phyloP scores from a whole-genome alignment of 345 rosid species.

The Bruguiera gymnorhiza region DNA sequence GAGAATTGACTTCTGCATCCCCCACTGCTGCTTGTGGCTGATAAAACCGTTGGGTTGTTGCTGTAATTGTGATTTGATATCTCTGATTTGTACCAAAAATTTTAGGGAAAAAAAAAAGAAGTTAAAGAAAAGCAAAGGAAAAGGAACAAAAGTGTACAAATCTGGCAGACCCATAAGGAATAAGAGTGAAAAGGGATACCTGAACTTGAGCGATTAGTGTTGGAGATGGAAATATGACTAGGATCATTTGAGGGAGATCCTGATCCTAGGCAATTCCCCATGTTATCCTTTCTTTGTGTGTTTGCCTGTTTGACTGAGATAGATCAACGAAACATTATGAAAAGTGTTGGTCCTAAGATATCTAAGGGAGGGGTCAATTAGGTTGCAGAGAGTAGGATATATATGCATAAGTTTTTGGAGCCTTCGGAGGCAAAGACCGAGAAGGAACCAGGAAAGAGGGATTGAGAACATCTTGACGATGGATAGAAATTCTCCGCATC shows the following conservation, averaged over 20 bases:
- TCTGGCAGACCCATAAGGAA: neutral
- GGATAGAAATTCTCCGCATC: neutral
- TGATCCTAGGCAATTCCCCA: slow-evolving; percentile 46
- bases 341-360: too few relatives aligned
- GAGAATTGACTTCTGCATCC: slow-evolving; percentile 40
- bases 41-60: slow-evolving; percentile 31
- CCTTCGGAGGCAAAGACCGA: neutral
- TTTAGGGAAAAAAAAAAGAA: neutral
- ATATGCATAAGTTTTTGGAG: too few relatives aligned
- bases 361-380: too few relatives aligned
- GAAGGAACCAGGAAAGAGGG: neutral
- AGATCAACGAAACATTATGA: slow-evolving; percentile 2
- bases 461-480: neutral
- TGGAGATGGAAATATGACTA: slow-evolving; percentile 4
- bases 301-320: neutral
- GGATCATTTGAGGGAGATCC: slow-evolving; percentile 19
- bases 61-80: slow-evolving; percentile 17
- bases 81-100: slow-evolving; percentile 12
- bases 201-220: slow-evolving; percentile 13
- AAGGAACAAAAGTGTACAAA: neutral
- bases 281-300: slow-evolving; percentile 4
- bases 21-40: slow-evolving; percentile 37
- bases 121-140: neutral
- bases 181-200: slow-evolving; percentile 18
- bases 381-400: neutral